These are phyloP conservation scores for Fusarium sarcochroum DNA, from an alignment of 2,329 filamentous ascomycete species.

Conservation along the genomic window DNA sequence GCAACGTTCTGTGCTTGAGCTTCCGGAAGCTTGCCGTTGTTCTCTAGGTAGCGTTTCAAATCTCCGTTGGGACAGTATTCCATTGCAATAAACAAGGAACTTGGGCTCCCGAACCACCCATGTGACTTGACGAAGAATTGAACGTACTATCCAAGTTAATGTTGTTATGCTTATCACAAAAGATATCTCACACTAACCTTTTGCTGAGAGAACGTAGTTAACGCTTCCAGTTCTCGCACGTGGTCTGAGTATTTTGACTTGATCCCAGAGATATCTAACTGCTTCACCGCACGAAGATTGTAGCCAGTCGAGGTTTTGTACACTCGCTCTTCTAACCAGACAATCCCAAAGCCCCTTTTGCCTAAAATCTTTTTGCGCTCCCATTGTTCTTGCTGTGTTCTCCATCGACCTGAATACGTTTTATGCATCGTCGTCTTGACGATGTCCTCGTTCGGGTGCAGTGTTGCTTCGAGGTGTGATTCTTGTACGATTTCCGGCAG, in stretches of 20 bases:
- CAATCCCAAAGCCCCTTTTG: background rate
- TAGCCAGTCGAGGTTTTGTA: background rate
- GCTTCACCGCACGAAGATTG: background rate
- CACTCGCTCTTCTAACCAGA: background rate
- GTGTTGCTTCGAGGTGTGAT: background rate
- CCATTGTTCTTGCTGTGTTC: background rate
- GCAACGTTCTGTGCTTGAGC: background rate
- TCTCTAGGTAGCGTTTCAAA: background rate
- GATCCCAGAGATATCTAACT: background rate
- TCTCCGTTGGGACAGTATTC: slow-evolving; percentile 1
- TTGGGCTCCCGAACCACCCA: background rate
- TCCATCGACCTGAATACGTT: background rate
- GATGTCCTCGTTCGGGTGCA: background rate
- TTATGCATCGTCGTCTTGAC: background rate
- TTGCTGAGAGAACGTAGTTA: background rate
- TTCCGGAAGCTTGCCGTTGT: background rate
- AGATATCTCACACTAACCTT: background rate
- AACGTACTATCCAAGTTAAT: background rate
- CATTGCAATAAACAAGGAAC: background rate
- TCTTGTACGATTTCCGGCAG: background rate
- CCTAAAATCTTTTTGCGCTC: background rate
- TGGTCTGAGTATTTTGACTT: background rate
- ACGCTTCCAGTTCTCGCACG: background rate
- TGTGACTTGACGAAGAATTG: slow-evolving; percentile 2
- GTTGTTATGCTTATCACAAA: background rate